Conservation (phyloP, 305 asterid species). For the Stenogyne calaminthoides region DNA sequence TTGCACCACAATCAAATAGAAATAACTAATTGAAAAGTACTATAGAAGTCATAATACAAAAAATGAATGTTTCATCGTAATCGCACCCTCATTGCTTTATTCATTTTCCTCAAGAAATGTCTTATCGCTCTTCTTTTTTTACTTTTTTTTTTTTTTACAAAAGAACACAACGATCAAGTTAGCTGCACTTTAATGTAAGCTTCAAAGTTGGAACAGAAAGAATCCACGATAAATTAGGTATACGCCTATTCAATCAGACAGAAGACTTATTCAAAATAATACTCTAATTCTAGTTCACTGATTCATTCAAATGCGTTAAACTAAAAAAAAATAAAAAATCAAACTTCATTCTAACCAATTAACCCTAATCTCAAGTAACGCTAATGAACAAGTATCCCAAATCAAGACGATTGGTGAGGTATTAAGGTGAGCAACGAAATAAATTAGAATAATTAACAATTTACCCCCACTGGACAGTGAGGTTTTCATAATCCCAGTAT, state of each 20-base stretch:
- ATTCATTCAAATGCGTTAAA: conserved; percentile 2
- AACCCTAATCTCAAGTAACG: conserved; percentile 8
- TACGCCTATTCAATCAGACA: background rate
- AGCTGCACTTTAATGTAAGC: background rate
- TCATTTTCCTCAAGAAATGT: conserved; percentile 7
- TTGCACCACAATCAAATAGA: no score
- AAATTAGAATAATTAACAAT: background rate
- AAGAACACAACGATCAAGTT: background rate
- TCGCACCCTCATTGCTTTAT: background rate
- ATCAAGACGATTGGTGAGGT: background rate
- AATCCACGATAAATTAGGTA: conserved; percentile 7
- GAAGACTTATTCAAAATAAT: background rate
- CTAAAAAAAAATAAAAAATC: background rate
- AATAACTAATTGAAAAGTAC: background rate
- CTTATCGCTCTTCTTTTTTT: background rate
- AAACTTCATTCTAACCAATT: background rate
- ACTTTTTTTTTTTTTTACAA: background rate
- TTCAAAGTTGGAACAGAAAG: conserved; percentile 1
- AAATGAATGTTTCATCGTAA: background rate
- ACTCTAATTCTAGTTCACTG: background rate
- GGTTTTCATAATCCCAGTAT: conserved; percentile 87
- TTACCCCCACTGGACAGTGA: conserved; percentile 88
- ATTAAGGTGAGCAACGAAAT: background rate
- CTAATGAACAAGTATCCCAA: background rate
- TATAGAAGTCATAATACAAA: background rate